A percentile compares a stretch with the other conserved stretches of the same genome.
These are phyloP conservation scores for Parachaetomium inaequale DNA, from an alignment of 495 filamentous ascomycete species.

Conservation along the genomic window DNA sequence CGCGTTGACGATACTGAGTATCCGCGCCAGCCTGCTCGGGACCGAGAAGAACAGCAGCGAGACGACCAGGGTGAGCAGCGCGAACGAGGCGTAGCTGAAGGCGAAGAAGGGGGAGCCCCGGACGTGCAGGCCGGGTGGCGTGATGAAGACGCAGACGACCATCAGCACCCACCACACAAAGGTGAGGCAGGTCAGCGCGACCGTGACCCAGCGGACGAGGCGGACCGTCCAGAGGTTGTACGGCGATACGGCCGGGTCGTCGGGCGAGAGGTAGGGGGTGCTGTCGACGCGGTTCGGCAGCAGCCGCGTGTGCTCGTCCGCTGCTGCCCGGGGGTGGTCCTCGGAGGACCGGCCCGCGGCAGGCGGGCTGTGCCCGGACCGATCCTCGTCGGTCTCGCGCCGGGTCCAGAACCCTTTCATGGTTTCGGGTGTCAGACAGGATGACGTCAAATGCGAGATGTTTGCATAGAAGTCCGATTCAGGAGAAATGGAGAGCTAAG, in stretches of 20 bases:
- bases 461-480: neutral
- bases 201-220: constrained; percentile 66
- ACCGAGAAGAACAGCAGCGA: constrained; percentile 82
- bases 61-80: constrained; percentile 66
- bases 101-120: constrained; percentile 88
- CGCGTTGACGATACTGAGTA: constrained; percentile 62
- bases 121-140: constrained; percentile 75
- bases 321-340: constrained; percentile 22
- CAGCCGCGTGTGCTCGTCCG: constrained; percentile 73
- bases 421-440: neutral
- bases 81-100: constrained; percentile 73
- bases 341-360: constrained; percentile 8
- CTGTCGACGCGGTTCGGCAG: constrained; percentile 55
- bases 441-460: constrained; percentile 4
- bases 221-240: constrained; percentile 94
- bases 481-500: neutral
- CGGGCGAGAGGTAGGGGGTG: constrained; percentile 71
- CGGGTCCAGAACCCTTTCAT: constrained; percentile 12
- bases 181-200: constrained; percentile 65
- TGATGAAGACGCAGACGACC: constrained; percentile 82
- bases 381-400: constrained; percentile 1
- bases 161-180: constrained; percentile 90
- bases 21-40: constrained; percentile 71
- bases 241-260: constrained; percentile 93
- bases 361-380: neutral